Base-by-base conservation (phyloP, 139 green algal species). In the Coelastrella sp. region DNA sequence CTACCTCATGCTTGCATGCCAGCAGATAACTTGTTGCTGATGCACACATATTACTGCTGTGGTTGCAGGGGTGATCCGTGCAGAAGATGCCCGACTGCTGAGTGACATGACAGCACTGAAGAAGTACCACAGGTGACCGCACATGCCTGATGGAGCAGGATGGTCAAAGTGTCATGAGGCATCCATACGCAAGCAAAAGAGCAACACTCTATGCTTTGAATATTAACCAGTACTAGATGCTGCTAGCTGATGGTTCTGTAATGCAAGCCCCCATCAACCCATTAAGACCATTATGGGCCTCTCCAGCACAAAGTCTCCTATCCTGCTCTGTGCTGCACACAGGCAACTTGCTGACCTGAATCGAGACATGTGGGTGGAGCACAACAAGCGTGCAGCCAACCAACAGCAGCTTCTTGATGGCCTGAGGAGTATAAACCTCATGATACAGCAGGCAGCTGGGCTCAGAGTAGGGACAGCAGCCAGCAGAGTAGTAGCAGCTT, bases 81-180 rank as follows among this genome's bases (percentile, higher is more conserved):
- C 93, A 13, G 94, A 97, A 77, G 94, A 97, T 71, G 86, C 91
- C 17, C 84, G 94, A 0, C 88, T 95, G 34, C 87, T 96, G 74
- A 86, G 86, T 27, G 85, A 96, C 87, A 94, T 94, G 90, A 30
- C 68, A 32, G 64, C 84, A 25, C 88, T 93, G 84, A 50, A 69
- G 9, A 79, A 69, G 41, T 68, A 86, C 30, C 90, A 92, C 82
- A 69, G 62, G 62, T 69, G 71, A n/a, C 19, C 53, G 6, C 17
- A 2, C 45, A 53, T 8, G 45, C 8, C 8, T 11, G 8, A 53
- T 21, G 45, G 8, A 53, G 11, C 45, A 21, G n/a, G n/a, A n/a
- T n/a, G n/a, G n/a, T n/a, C n/a, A n/a, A n/a, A n/a, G n/a, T n/a
- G n/a, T n/a, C n/a, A n/a, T n/a, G n/a, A n/a, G n/a, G n/a, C n/a